Evolutionary conservation across 768 basidiomycete species (phyloP).

Genomic region (Termitomyces sp.): DNA sequence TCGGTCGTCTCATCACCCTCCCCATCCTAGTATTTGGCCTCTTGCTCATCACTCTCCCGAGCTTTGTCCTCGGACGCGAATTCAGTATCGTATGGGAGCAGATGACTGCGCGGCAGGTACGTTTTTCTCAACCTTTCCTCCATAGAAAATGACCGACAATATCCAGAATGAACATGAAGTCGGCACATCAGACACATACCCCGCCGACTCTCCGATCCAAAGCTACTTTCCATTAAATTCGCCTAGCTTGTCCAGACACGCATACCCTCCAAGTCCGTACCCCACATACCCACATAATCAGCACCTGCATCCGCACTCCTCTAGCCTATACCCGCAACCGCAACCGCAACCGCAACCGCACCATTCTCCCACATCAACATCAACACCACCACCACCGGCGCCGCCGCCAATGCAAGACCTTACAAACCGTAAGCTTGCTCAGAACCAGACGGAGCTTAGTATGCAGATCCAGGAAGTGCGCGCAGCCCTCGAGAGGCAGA

Average conservation of each 20-base stretch:
- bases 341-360: neutral
- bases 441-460: slow-evolving; percentile 64
- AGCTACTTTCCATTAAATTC: slow-evolving; percentile 6
- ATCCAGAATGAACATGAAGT: slow-evolving; percentile 12
- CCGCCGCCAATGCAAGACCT: slow-evolving; percentile 29
- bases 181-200: slow-evolving; percentile 1
- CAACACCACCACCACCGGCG: neutral
- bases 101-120: slow-evolving; percentile 54
- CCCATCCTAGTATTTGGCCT: slow-evolving; percentile 86
- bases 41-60: slow-evolving; percentile 84
- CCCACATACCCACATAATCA: neutral
- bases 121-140: slow-evolving; percentile 3
- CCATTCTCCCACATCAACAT: neutral
- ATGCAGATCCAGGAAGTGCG: slow-evolving; percentile 58
- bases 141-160: neutral
- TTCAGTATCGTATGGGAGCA: slow-evolving; percentile 89
- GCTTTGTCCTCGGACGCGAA: slow-evolving; percentile 88
- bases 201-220: slow-evolving; percentile 9
- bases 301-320: neutral
- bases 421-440: slow-evolving; percentile 54
- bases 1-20: slow-evolving; percentile 83
- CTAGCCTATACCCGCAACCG: neutral
- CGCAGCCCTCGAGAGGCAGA: slow-evolving; percentile 53
- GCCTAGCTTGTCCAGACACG: neutral
- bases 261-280: neutral